Base-by-base conservation (phyloP, 83 land plant species). In the Diphasiastrum complanatum region DNA sequence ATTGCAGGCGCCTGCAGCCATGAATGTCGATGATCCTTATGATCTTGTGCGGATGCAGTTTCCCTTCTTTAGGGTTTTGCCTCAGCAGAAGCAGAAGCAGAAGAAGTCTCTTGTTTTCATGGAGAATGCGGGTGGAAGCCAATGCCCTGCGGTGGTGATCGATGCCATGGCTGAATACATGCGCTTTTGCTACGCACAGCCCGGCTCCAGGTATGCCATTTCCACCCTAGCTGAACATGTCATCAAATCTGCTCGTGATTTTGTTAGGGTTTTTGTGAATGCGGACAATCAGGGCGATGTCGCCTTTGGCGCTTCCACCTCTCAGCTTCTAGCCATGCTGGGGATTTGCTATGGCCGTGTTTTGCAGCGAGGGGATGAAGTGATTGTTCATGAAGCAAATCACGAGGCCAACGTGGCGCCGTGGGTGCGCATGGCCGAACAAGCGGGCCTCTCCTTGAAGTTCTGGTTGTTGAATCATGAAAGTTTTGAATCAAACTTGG, bases 351-450 rank as follows among this genome's bases (percentile, higher is more conserved):
- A 68, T 52, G 32, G 5, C 31, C 14, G 26, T 11, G 22, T 60
- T 25, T 3, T 68, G 0, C 33, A 18, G 1, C 25, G 34, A 45
- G 71, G 71, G 25, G 71, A 68, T 68, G 67, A 68, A 36, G 32
- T 68, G 38, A 48, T 68, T 47, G 66, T 68, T 22, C 71, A 68
- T 19, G 52, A 60, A 34, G 52, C 66, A n/a, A 59, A 60, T 47
- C 71, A 68, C n/a, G 70, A 68, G 27, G 71, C 71, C 11, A 68
- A 68, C 34, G 66, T 43, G 35, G 46, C 41, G 8, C 54, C 71
- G 24, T 68, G 71, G 71, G n/a, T 60, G 48, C 47, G 47, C 10
- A 20, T 68, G 43, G 71, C 55, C 1, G 14, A 68, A 4, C 2
- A 57, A 30, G 38, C 20, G 31, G 55, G 55, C 12, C 65, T 61